These are phyloP conservation scores for Trametes sp. DNA, from an alignment of 1,284 basidiomycete species.

Conservation along the genomic window DNA sequence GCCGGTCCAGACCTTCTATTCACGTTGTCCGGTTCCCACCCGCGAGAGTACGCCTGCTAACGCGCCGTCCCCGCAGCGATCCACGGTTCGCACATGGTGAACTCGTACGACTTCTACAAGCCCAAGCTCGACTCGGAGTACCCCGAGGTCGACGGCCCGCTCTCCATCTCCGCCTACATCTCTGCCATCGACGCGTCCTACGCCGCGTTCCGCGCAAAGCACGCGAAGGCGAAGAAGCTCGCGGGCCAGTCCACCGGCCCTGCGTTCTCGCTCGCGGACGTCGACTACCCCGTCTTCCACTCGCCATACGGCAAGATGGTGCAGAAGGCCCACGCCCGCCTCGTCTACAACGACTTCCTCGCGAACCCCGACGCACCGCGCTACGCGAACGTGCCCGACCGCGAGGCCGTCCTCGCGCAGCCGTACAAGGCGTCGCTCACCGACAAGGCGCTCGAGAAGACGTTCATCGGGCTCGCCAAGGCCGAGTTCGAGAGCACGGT, in stretches of 20 bases:
- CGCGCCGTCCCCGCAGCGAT: constrained; percentile 66
- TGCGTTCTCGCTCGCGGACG: constrained; percentile 75
- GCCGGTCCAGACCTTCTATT: constrained; percentile 11
- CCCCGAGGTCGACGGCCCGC: constrained; percentile 96
- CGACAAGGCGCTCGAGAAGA: constrained; percentile 97
- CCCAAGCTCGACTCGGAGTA: constrained; percentile 93
- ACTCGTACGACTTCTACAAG: constrained; percentile 99
- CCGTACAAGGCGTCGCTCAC: constrained; percentile 80
- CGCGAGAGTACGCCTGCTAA: constrained; percentile 4
- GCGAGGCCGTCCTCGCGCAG: constrained; percentile 72
- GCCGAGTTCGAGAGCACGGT: constrained; percentile 76
- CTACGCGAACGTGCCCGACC: constrained; percentile 78
- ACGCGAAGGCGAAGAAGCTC: constrained; percentile 69
- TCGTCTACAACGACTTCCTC: constrained; percentile 94
- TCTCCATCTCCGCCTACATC: constrained; percentile 96
- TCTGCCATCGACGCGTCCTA: constrained; percentile 94
- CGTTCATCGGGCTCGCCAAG: constrained; percentile 82
- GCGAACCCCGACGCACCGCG: constrained; percentile 75
- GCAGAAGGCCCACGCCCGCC: constrained; percentile 95
- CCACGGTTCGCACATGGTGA: constrained; percentile 97
- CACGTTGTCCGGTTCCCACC: constrained; percentile 5
- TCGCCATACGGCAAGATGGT: constrained; percentile 98
- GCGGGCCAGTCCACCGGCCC: constrained; percentile 47
- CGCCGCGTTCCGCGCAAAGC: constrained; percentile 86
- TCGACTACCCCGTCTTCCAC: constrained; percentile 95